Percentiles rank a stretch among this genome's conserved stretches.
Conservation (phyloP, 75 land plant genomes). For the Adiantum capillusveneris region DNA sequence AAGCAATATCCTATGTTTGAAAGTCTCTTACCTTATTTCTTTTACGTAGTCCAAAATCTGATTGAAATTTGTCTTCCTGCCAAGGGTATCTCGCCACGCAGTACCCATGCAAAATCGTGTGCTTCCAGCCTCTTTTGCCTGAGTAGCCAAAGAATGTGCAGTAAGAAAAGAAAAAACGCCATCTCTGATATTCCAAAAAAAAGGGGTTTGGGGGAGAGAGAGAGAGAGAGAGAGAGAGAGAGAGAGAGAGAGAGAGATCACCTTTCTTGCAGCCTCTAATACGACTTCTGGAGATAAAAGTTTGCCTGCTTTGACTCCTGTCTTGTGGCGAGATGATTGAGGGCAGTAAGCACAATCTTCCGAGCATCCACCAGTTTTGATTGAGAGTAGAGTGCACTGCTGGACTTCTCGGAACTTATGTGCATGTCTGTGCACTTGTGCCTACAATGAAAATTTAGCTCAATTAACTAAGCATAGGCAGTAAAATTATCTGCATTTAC, state of each 20-base stretch:
- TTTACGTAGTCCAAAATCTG: slow-evolving; percentile 95
- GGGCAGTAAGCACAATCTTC: slow-evolving; percentile 99
- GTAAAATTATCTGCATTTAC: no score
- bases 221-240: no score
- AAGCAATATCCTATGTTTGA: no score
- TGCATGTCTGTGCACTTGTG: slow-evolving; percentile 92
- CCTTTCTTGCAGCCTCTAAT: slow-evolving; percentile 79
- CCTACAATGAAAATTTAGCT: slow-evolving; percentile 36
- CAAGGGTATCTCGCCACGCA: slow-evolving; percentile 96
- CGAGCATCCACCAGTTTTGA: slow-evolving; percentile 96
- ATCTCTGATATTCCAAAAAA: no score
- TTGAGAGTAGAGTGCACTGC: slow-evolving; percentile 92
- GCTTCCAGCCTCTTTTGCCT: slow-evolving; percentile 99
- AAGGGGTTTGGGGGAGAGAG: no score
- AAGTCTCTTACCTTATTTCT: slow-evolving; percentile 79
- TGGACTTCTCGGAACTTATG: slow-evolving; percentile 96
- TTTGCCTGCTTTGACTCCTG: slow-evolving; percentile 76
- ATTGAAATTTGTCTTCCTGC: slow-evolving; percentile 95
- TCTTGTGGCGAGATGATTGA: slow-evolving; percentile 85
- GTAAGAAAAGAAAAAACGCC: no score
- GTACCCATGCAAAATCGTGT: slow-evolving; percentile 99
- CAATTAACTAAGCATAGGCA: no score
- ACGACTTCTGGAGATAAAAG: slow-evolving; percentile 82
- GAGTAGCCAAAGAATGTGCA: no score
- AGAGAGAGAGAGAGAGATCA: no score